Evolutionary conservation across 202 grass and related monocot genomes (phyloP).

Genomic region (Saccharum hybrid): DNA sequence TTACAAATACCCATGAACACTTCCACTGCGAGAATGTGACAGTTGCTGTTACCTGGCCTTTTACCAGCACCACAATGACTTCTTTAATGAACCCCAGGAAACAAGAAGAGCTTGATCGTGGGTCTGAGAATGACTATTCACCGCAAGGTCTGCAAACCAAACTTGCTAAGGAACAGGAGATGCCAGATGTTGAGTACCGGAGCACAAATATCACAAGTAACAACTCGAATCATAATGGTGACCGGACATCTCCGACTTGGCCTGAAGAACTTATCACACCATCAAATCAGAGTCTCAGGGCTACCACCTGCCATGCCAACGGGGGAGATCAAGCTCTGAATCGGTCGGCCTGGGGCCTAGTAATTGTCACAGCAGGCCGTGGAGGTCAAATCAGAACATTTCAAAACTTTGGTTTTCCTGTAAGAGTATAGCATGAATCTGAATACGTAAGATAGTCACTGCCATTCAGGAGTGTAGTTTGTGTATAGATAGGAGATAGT

Average conservation of each 20-base stretch:
- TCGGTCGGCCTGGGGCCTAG: constrained; percentile 73
- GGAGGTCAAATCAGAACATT: constrained; percentile 86
- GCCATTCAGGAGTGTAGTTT: constrained; percentile 48
- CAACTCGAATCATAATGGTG: constrained; percentile 43
- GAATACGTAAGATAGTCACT: constrained; percentile 32
- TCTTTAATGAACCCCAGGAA: constrained; percentile 39
- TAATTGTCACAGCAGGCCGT: constrained; percentile 74
- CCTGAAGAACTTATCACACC: constrained; percentile 78
- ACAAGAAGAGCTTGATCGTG: constrained; percentile 37
- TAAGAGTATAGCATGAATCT: constrained; percentile 57
- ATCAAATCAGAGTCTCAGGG: constrained; percentile 53
- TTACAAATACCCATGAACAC: constrained; percentile 74
- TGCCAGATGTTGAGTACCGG: constrained; percentile 25
- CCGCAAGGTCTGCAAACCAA: constrained; percentile 31
- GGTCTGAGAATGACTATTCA: constrained; percentile 36
- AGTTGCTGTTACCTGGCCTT: constrained; percentile 74
- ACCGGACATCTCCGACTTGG: constrained; percentile 68
- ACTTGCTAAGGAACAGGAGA: constrained; percentile 29
- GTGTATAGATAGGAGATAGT: constrained; percentile 66
- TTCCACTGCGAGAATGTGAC: constrained; percentile 80
- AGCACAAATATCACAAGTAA: constrained; percentile 28
- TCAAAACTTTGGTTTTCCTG: constrained; percentile 91
- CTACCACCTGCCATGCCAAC: constrained; percentile 41
- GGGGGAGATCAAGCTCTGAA: constrained; percentile 45
- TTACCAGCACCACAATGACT: constrained; percentile 24